Base-by-base conservation (phyloP, 208 protist species). In the Acanthamoeba divionensis region DNA sequence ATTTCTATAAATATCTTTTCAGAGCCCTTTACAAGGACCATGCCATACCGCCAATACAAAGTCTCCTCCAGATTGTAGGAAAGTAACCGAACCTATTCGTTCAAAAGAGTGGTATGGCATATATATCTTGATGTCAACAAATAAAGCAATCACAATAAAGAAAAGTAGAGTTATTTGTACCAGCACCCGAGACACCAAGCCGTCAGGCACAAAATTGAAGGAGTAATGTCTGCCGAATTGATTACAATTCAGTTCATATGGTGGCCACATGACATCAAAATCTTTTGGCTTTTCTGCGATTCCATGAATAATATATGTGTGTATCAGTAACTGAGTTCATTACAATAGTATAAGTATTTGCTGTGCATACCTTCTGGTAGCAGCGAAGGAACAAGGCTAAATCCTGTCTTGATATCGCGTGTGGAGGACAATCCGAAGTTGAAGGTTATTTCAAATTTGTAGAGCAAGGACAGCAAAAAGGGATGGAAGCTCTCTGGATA, bases 361-460 rank as follows among this genome's bases (percentile, higher is more conserved):
- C 60, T 52, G 38, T 45, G 71, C 47, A 18, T 45, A 45, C 60
- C 60, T 45, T 26, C 29, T 6, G 77, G 50, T 21, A 87, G 77
- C 36, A 87, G 55, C 24, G 77, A 52, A 13, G 77, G 77, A 21
- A 87, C 41, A 24, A 87, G 55, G 15, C 77, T 87, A 60, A 24
- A 87, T 29, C 77, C 77, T 41, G 45, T 24, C 4, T 63, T 63
- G 55, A 63, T 24, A 29, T 63, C 55, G 1, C 26, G 55, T 63
- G 55, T 31, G 2, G 55, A 41, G 36, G 36, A 41, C 36, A 41
- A 41, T 2, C 52, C 77, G 36, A 87, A 29, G 13, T 33, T 87
- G 77, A 87, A 87, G 4, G 45, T 29, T 24, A 87, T 48, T 60
- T 87, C 77, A 36, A 87, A 87, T 60, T 87, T 87, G 48, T 87